These are phyloP conservation scores for Aspergillus sp. DNA, from an alignment of 2,329 filamentous ascomycete genomes.

Conservation along the genomic window DNA sequence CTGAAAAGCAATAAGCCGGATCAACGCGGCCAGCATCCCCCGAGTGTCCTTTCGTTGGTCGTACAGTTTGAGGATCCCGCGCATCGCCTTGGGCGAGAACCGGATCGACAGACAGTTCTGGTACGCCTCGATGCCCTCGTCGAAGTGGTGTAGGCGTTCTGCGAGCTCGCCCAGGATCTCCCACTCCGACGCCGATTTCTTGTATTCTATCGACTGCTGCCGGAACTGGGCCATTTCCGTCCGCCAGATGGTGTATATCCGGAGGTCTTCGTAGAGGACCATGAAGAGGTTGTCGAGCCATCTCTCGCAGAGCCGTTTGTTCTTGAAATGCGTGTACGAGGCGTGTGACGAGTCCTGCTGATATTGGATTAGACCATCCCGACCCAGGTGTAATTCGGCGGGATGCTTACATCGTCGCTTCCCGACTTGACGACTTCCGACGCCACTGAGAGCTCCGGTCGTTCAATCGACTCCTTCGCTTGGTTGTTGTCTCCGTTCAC, in stretches of 20 bases:
- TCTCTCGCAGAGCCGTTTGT: conserved; percentile 91
- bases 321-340: conserved; percentile 82
- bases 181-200: conserved; percentile 96
- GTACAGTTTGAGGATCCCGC: conserved; percentile 70
- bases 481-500: conserved; percentile 23
- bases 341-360: conserved; percentile 58
- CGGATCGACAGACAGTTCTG: conserved; percentile 75
- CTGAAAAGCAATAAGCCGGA: conserved; percentile 91
- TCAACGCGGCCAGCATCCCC: conserved; percentile 74
- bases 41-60: conserved; percentile 70
- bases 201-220: conserved; percentile 88
- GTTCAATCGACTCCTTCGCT: conserved; percentile 51
- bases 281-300: conserved; percentile 99
- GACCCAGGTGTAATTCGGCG: background rate
- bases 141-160: conserved; percentile 80
- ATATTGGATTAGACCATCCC: conserved; percentile 7
- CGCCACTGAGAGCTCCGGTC: conserved; percentile 68
- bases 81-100: conserved; percentile 88
- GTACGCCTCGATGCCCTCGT: conserved; percentile 90
- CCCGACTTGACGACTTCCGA: conserved; percentile 69
- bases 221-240: conserved; percentile 95
- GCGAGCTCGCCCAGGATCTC: conserved; percentile 91
- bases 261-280: conserved; percentile 95
- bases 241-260: conserved; percentile 98
- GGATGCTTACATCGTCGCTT: conserved; percentile 53